These are phyloP conservation scores for Gliomastix tumulicola DNA, from an alignment of 2,329 filamentous ascomycete species.

Conservation along the genomic window DNA sequence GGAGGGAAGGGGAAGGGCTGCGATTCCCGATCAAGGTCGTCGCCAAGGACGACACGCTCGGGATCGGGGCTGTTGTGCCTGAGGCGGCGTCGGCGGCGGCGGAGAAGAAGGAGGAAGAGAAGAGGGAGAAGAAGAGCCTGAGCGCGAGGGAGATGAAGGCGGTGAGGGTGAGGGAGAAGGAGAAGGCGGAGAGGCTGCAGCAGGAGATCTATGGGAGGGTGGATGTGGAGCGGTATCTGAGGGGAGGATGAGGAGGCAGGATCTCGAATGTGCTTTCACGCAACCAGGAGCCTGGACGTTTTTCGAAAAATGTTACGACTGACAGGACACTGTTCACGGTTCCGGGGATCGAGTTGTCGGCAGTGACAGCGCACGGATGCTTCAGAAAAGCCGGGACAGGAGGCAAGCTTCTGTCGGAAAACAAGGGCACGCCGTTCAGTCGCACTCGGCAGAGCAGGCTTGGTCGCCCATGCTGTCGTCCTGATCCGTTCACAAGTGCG, in stretches of 20 bases:
- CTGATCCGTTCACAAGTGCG: too few species aligned
- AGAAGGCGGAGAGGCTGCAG: constrained; percentile 55
- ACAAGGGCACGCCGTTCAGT: too few species aligned
- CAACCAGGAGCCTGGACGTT: too few species aligned
- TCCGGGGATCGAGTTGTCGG: too few species aligned
- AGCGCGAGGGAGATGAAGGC: constrained; percentile 66
- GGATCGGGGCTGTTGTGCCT: constrained; percentile 53
- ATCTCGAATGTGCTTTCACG: too few species aligned
- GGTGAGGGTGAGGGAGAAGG: constrained; percentile 54
- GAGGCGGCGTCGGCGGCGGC: constrained; percentile 26
- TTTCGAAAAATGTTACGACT: too few species aligned
- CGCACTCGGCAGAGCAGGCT: too few species aligned
- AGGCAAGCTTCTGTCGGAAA: too few species aligned
- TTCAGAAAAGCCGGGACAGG: too few species aligned
- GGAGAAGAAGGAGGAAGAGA: constrained; percentile 32
- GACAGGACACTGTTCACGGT: too few species aligned
- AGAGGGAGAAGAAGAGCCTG: constrained; percentile 41
- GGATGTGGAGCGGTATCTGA: constrained; percentile 71
- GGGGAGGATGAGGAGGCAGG: constrained; percentile 21
- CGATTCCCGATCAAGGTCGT: constrained; percentile 67
- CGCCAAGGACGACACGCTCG: constrained; percentile 67
- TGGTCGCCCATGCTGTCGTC: too few species aligned
- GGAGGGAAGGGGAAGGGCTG: constrained; percentile 63
- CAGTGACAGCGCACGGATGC: too few species aligned
- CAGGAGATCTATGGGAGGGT: constrained; percentile 67